Conservation (phyloP, 192 early-diverging fungal genomes). For the Chytriomyces sp. region DNA sequence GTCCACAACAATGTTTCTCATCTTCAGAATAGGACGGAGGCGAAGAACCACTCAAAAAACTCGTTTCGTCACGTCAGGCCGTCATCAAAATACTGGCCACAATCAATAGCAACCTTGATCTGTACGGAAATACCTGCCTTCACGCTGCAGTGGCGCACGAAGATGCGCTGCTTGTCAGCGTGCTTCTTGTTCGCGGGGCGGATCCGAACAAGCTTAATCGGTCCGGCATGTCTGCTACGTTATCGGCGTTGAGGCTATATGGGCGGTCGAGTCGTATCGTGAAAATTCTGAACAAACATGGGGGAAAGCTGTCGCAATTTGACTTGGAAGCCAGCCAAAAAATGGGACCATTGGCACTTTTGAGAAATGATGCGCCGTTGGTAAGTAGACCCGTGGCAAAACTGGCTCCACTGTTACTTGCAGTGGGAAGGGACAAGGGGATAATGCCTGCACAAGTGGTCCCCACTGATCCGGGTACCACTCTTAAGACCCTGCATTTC, state of each 20-base stretch:
- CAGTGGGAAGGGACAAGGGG: no score
- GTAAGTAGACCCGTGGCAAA: no score
- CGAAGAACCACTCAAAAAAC: background rate
- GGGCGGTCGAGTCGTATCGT: constrained; percentile 30
- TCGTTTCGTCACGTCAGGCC: background rate
- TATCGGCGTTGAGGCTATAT: constrained; percentile 38
- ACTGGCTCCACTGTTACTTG: no score
- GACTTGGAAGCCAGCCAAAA: background rate
- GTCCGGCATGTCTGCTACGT: constrained; percentile 43
- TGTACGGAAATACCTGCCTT: constrained; percentile 44
- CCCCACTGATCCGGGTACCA: no score
- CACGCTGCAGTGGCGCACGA: constrained; percentile 49
- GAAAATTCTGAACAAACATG: constrained; percentile 38
- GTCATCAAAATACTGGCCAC: constrained; percentile 23
- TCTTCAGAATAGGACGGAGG: background rate
- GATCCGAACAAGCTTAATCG: constrained; percentile 50
- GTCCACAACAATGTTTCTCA: background rate
- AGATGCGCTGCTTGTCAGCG: constrained; percentile 32
- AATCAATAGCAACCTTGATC: constrained; percentile 44
- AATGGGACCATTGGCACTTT: no score
- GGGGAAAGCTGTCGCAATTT: constrained; percentile 30
- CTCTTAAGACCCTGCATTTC: no score
- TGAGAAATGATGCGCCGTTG: no score
- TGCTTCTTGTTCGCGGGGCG: constrained; percentile 54
- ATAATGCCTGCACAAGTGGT: no score